Evolutionary conservation across 2,329 filamentous ascomycete species (phyloP), one percentile per base, ranked within the genome.

Genomic region (Colletotrichum musicola): DNA sequence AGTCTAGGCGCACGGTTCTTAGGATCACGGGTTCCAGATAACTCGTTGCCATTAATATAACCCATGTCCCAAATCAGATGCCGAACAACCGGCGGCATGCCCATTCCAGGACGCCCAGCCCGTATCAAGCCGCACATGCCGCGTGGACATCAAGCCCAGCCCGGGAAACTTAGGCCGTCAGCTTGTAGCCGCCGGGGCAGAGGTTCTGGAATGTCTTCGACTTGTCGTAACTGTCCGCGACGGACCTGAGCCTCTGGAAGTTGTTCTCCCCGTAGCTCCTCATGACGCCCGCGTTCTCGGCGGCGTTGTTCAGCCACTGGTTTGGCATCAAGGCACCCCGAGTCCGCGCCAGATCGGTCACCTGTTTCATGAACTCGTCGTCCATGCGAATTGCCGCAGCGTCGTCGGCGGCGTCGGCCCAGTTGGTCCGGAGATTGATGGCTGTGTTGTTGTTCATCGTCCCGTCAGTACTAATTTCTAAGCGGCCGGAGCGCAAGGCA

Each of bases 261-360:
- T 78, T 79, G 25, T 68, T 72, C 20, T 59, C 70, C 3, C 79
- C 80, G 59, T 81, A 81, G 4, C 77, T 75, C 1, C 69, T 73
- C 44, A 77, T 71, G 6, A 73, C 71, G 20, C 73, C 63, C 67
- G 75, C 74, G 63, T 75, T 74, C 60, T 74, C 73, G 0, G 73
- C 72, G 68, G 75, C 75, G 51, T 81, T 80, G 72, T 80, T 81
- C 62, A 79, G 75, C 58, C 80, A 81, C 68, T 78, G 76, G 71
- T 57, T 57, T 9, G 38, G 54, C 54, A 57, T 44, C 38, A 77
- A 79, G 0, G 69, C 42, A 46, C 64, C 64, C 75, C 73, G 42
- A 66, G 62, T 62, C 18, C 58, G 53, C n/a, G 64, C 40, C 27
- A 40, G 18, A 22, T 62, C 20, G 22, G 61, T 64, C 22, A 44